Conservation (phyloP, 2,329 filamentous ascomycete species). For the Fusarium citri region DNA sequence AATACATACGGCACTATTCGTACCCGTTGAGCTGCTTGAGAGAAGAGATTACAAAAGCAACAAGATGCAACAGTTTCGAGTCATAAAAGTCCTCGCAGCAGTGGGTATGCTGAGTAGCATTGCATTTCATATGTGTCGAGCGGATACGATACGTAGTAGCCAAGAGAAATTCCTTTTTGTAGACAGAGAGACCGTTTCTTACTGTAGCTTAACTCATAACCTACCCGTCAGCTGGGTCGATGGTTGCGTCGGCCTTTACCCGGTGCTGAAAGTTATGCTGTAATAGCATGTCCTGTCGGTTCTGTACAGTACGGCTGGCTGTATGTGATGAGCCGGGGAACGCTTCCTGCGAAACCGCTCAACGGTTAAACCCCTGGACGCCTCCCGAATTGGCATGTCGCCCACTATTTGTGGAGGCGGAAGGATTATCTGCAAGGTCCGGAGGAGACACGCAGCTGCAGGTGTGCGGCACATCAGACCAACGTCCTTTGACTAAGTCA, state of each 20-base stretch:
- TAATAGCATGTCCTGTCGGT: neutral
- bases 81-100: conserved; percentile 7
- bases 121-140: neutral
- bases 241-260: conserved; percentile 12
- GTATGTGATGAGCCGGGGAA: conserved; percentile 4
- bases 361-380: conserved; percentile 22
- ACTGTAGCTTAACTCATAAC: neutral
- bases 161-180: conserved; percentile 4
- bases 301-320: neutral
- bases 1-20: neutral
- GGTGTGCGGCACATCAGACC: conserved; percentile 20
- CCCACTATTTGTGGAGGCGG: conserved; percentile 19
- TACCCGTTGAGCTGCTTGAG: neutral
- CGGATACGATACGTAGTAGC: neutral
- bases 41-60: conserved; percentile 1
- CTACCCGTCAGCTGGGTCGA: neutral
- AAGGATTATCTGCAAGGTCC: conserved; percentile 17
- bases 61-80: conserved; percentile 12
- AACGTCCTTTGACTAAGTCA: neutral
- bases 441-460: conserved; percentile 13
- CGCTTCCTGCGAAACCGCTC: conserved; percentile 16
- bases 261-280: conserved; percentile 5
- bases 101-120: neutral
- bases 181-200: neutral
- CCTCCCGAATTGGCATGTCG: conserved; percentile 18